Conservation (phyloP, 495 filamentous ascomycete species). For the Physcia stellaris region DNA sequence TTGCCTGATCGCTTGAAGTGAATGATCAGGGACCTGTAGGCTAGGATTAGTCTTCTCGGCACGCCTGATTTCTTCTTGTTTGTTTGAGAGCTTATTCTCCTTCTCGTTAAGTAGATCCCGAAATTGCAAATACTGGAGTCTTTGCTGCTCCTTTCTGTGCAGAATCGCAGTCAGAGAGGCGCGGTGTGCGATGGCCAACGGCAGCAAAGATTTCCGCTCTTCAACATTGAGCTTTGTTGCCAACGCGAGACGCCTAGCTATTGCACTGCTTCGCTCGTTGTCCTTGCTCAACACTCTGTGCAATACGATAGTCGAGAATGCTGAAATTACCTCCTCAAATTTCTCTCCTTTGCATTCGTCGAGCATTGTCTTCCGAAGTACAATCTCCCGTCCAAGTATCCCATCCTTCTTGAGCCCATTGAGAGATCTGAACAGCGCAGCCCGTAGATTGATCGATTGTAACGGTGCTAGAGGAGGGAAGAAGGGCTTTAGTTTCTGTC, state of each 20-base stretch:
- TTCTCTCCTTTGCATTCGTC: conserved; percentile 82
- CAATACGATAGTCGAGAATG: conserved; percentile 68
- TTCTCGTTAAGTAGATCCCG: conserved; percentile 42
- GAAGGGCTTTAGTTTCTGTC: conserved; percentile 77
- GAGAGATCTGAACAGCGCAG: conserved; percentile 65
- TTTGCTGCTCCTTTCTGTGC: conserved; percentile 37
- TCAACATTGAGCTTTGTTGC: conserved; percentile 43
- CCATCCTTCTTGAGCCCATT: conserved; percentile 79
- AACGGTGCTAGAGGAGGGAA: conserved; percentile 78
- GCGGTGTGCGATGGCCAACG: conserved; percentile 60
- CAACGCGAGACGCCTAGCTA: conserved; percentile 48
- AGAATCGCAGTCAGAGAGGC: conserved; percentile 36
- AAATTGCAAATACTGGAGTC: conserved; percentile 40
- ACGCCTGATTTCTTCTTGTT: not conserved
- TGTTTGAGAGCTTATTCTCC: conserved; percentile 22
- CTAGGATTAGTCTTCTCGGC: conserved; percentile 2
- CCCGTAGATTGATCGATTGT: conserved; percentile 77
- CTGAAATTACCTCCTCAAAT: conserved; percentile 62
- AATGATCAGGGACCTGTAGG: conserved; percentile 10
- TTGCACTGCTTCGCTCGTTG: conserved; percentile 21
- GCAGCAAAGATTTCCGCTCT: conserved; percentile 46
- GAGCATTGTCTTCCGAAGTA: conserved; percentile 77
- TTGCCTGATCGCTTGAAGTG: conserved; percentile 21
- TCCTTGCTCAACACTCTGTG: conserved; percentile 43
- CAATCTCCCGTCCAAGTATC: conserved; percentile 57